Evolutionary conservation across 2,329 filamentous ascomycete genomes (phyloP).

Genomic region (Aspergillus sp.): DNA sequence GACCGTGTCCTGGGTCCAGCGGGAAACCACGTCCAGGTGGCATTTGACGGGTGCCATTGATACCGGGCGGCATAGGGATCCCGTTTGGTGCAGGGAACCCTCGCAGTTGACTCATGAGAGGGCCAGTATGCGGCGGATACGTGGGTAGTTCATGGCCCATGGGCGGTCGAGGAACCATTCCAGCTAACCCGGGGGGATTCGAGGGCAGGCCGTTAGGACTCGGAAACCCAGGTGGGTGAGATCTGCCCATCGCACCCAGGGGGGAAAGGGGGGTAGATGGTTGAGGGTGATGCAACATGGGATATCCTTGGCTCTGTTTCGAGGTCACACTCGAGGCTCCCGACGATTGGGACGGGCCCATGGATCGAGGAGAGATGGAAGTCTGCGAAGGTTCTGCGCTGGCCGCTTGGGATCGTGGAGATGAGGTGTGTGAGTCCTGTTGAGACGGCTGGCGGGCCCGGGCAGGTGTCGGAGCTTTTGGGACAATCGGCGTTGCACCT

Average conservation of each 20-base stretch:
- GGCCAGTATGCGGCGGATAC: conserved; percentile 53
- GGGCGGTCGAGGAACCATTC: conserved; percentile 52
- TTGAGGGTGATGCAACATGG: conserved; percentile 57
- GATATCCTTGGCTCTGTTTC: conserved; percentile 58
- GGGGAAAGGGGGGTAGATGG: conserved; percentile 65
- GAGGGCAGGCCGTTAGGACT: conserved; percentile 53
- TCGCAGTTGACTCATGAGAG: conserved; percentile 56
- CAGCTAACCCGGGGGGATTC: conserved; percentile 55
- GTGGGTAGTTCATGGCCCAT: conserved; percentile 55
- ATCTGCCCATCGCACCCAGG: conserved; percentile 60
- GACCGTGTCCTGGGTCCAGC: conserved; percentile 46
- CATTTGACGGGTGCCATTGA: conserved; percentile 61
- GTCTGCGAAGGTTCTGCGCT: conserved; percentile 62
- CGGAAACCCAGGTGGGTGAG: conserved; percentile 51
- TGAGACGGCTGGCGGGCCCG: conserved; percentile 76
- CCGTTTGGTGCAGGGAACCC: conserved; percentile 52
- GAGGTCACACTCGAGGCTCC: conserved; percentile 62
- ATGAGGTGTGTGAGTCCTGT: conserved; percentile 68
- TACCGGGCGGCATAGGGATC: conserved; percentile 58
- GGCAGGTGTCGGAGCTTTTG: conserved; percentile 78
- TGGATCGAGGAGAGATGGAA: conserved; percentile 58
- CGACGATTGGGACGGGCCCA: conserved; percentile 65
- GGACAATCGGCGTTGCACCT: conserved; percentile 74
- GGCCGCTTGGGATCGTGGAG: conserved; percentile 56
- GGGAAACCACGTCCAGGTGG: conserved; percentile 56